These are phyloP conservation scores for Ophiostoma sp. DNA, from an alignment of 2,329 filamentous ascomycete genomes.

Conservation along the genomic window DNA sequence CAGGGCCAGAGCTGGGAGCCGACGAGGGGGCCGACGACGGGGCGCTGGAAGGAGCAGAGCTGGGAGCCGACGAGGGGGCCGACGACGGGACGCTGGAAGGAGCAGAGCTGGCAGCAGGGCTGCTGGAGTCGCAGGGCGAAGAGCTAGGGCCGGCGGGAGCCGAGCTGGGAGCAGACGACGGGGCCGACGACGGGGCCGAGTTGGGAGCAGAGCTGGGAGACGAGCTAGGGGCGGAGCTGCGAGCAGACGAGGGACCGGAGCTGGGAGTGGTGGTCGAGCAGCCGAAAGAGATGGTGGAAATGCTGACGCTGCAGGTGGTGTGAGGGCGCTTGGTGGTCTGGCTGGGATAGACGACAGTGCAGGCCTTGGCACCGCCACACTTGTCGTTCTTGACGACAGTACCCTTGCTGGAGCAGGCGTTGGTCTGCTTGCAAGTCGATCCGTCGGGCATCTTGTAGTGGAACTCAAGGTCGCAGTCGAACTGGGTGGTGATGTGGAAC, in stretches of 20 bases:
- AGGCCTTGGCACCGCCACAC: slow-evolving; percentile 86
- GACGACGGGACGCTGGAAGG: slow-evolving; percentile 17
- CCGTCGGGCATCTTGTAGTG: slow-evolving; percentile 85
- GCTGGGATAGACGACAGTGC: slow-evolving; percentile 67
- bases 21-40: neutral
- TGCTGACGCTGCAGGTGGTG: slow-evolving; percentile 66
- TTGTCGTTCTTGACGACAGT: slow-evolving; percentile 77
- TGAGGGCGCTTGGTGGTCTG: slow-evolving; percentile 59
- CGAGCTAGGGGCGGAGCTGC: neutral
- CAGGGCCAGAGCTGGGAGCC: neutral
- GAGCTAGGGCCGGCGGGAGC: neutral
- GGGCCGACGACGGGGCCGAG: neutral
- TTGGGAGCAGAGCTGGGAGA: neutral
- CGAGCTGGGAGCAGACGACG: neutral
- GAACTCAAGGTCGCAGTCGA: slow-evolving; percentile 79
- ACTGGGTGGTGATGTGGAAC: slow-evolving; percentile 71
- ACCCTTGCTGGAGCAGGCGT: slow-evolving; percentile 65
- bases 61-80: neutral
- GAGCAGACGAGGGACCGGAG: neutral
- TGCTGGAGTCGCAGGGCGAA: neutral
- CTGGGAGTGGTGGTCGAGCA: slow-evolving; percentile 46
- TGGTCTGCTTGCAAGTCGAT: slow-evolving; percentile 75
- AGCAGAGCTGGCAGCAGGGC: slow-evolving; percentile 22
- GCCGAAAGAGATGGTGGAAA: slow-evolving; percentile 75
- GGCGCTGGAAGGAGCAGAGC: neutral